Conservation (phyloP, 106 monocot species). For the Dendrobium nobile region DNA sequence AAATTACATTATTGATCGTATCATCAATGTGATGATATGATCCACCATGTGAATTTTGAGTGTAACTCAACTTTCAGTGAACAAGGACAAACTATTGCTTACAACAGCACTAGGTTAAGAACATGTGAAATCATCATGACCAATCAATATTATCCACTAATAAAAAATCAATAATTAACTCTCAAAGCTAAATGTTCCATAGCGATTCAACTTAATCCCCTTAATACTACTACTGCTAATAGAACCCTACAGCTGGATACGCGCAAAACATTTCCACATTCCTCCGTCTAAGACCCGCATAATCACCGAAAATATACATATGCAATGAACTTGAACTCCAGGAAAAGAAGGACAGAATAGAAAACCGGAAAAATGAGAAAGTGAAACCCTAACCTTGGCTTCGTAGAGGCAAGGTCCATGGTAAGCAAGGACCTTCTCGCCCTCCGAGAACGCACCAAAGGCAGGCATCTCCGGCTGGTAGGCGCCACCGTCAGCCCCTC, state of each 20-base stretch:
- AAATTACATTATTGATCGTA: no score
- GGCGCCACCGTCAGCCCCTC: constrained; percentile 16
- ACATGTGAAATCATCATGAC: not conserved
- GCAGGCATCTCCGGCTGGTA: constrained; percentile 16
- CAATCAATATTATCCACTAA: not conserved
- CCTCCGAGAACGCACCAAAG: constrained; percentile 41
- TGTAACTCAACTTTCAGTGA: not conserved
- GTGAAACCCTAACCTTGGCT: constrained; percentile 66
- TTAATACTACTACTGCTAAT: not conserved
- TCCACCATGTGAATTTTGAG: no score
- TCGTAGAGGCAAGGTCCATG: constrained; percentile 89
- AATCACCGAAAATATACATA: not conserved
- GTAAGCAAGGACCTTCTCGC: constrained; percentile 95
- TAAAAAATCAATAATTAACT: not conserved
- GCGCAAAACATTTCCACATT: not conserved
- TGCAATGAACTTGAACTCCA: not conserved
- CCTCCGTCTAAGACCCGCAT: not conserved
- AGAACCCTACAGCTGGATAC: not conserved
- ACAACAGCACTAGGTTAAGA: not conserved
- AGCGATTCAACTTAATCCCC: not conserved
- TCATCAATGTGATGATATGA: no score
- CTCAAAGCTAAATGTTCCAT: no score
- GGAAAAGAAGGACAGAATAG: not conserved
- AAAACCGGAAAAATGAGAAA: not conserved
- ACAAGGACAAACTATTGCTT: not conserved